Evolutionary conservation across 2,329 filamentous ascomycete genomes (phyloP).

Genomic region (Claviceps humidiphila): DNA sequence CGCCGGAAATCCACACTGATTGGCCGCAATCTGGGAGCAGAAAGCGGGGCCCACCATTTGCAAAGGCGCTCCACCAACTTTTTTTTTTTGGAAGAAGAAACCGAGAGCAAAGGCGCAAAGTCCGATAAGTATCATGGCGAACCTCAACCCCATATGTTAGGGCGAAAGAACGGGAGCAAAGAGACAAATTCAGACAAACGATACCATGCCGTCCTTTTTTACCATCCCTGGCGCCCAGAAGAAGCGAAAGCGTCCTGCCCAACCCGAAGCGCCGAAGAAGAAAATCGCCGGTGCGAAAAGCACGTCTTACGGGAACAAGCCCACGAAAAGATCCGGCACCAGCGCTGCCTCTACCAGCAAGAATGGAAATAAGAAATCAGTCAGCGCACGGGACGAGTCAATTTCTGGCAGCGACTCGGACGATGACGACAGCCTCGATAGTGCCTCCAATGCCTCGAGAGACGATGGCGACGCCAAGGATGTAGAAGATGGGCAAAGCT

Average conservation of each 20-base stretch:
- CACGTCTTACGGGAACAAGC: slow-evolving; percentile 20
- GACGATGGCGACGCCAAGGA: slow-evolving; percentile 28
- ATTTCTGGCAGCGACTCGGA: slow-evolving; percentile 76
- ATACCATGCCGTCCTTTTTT: slow-evolving; percentile 86
- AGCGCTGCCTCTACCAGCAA: slow-evolving; percentile 20
- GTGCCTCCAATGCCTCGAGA: slow-evolving; percentile 21
- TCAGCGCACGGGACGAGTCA: slow-evolving; percentile 49
- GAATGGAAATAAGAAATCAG: slow-evolving; percentile 29
- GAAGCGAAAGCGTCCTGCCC: slow-evolving; percentile 67
- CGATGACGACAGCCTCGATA: slow-evolving; percentile 38
- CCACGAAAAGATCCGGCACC: slow-evolving; percentile 6
- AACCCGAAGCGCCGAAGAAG: slow-evolving; percentile 45
- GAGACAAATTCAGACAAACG: slow-evolving; percentile 10
- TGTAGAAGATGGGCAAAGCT: slow-evolving; percentile 32
- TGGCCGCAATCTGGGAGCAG: slow-evolving; percentile 8
- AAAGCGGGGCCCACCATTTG: slow-evolving; percentile 11
- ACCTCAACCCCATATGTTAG: not conserved
- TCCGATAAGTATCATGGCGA: not conserved
- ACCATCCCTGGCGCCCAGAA: slow-evolving; percentile 74
- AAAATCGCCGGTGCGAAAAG: slow-evolving; percentile 35
- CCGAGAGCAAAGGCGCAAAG: not conserved
- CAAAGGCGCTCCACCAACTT: slow-evolving; percentile 20
- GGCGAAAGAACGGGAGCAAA: not conserved
- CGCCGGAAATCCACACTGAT: slow-evolving; percentile 12
- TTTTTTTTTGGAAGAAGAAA: slow-evolving; percentile 16